These are phyloP conservation scores for Daldinia childiae DNA, from an alignment of 495 filamentous ascomycete genomes.

Conservation along the genomic window DNA sequence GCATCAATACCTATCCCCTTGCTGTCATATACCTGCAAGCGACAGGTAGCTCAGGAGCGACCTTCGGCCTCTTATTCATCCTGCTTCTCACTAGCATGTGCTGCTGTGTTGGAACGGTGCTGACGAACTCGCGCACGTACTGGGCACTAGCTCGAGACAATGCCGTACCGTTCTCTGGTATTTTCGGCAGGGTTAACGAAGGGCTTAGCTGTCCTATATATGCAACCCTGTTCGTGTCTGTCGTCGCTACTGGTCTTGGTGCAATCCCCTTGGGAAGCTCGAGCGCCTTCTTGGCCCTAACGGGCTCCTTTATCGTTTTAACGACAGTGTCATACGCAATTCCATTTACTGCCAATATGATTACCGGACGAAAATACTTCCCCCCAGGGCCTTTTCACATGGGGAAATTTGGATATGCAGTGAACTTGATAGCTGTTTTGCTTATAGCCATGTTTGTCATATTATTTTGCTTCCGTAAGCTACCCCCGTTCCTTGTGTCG, in stretches of 20 bases:
- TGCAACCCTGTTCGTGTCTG: conserved; percentile 70
- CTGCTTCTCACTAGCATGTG: conserved; percentile 71
- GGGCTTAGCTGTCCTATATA: conserved; percentile 71
- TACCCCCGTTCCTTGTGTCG: not conserved
- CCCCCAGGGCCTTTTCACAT: conserved; percentile 76
- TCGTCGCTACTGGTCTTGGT: conserved; percentile 71
- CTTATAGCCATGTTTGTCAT: conserved; percentile 76
- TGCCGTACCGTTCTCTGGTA: conserved; percentile 62
- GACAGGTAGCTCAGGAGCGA: conserved; percentile 66
- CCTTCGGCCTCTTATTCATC: conserved; percentile 74
- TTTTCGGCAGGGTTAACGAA: conserved; percentile 60
- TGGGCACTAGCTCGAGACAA: conserved; percentile 85
- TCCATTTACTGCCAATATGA: conserved; percentile 77
- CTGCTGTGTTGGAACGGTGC: conserved; percentile 71
- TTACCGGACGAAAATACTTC: conserved; percentile 70
- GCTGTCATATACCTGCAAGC: conserved; percentile 83
- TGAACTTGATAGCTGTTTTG: conserved; percentile 68
- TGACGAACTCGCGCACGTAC: conserved; percentile 83
- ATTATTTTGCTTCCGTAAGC: conserved; percentile 73
- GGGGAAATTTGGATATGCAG: conserved; percentile 64
- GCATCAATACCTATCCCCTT: conserved; percentile 72
- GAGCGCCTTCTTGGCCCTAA: conserved; percentile 80
- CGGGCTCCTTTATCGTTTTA: conserved; percentile 78
- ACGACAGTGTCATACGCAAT: conserved; percentile 77
- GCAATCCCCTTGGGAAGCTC: conserved; percentile 77